phyloP scores from a whole-genome alignment of 1,284 basidiomycete species.

The Austroboletus niveus region DNA sequence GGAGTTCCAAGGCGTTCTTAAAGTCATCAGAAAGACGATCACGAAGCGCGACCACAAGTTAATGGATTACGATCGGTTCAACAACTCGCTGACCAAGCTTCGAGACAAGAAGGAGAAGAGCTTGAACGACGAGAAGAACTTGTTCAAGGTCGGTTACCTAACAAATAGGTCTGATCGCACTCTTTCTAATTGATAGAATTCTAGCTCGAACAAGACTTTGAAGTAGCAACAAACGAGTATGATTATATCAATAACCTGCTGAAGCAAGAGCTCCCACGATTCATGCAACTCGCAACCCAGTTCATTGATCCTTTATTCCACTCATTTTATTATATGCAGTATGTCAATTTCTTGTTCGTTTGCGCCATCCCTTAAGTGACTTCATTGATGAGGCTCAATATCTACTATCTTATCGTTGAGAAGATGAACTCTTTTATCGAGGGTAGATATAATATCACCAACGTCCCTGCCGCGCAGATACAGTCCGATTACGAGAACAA shows the following conservation, averaged over 20 bases:
- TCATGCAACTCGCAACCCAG: constrained; percentile 82
- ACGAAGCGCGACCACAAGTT: constrained; percentile 98
- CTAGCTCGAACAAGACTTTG: constrained; percentile 97
- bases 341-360: constrained; percentile 35
- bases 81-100: constrained; percentile 93
- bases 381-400: constrained; percentile 70
- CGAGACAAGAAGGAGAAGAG: constrained; percentile 97
- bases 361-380: neutral
- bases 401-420: constrained; percentile 92
- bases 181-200: constrained; percentile 2
- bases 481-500: constrained; percentile 76
- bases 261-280: constrained; percentile 91
- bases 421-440: constrained; percentile 88
- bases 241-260: constrained; percentile 93
- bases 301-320: constrained; percentile 98
- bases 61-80: constrained; percentile 93
- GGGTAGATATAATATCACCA: constrained; percentile 75
- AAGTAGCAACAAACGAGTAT: constrained; percentile 92
- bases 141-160: constrained; percentile 74
- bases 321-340: constrained; percentile 99
- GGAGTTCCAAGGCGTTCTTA: constrained; percentile 86
- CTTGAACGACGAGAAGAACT: constrained; percentile 89
- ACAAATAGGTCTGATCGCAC: neutral
- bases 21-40: constrained; percentile 90
- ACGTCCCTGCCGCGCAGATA: constrained; percentile 68